A percentile compares a stretch with the other conserved stretches of the same genome.
Conservation (phyloP, 1,284 basidiomycete species). For the Ceratobasidium sp. region DNA sequence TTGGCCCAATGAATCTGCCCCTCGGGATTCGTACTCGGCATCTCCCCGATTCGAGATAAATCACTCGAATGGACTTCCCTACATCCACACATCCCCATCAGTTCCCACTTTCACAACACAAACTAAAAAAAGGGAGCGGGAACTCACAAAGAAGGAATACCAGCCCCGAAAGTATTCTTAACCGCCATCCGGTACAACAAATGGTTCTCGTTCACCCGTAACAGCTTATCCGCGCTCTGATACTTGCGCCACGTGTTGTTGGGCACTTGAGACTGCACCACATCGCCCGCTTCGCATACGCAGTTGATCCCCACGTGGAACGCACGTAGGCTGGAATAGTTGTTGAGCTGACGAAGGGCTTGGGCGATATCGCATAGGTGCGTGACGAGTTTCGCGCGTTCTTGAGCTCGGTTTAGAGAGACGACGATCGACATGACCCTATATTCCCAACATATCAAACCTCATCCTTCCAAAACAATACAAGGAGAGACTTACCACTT, state of each 20-base stretch:
- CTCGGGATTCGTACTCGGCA: conserved; percentile 66
- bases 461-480: too few relatives aligned
- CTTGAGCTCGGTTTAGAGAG: conserved; percentile 74
- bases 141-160: conserved; percentile 82
- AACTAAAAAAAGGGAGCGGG: not conserved
- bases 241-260: conserved; percentile 76
- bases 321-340: conserved; percentile 84
- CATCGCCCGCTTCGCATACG: conserved; percentile 70
- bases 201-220: conserved; percentile 73
- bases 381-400: conserved; percentile 79
- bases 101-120: conserved; percentile 34
- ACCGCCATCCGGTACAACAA: conserved; percentile 84
- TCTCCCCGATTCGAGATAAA: conserved; percentile 74
- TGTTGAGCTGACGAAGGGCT: conserved; percentile 76
- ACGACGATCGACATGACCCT: conserved; percentile 85
- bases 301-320: conserved; percentile 85
- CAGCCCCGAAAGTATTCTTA: conserved; percentile 82
- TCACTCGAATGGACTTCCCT: conserved; percentile 90
- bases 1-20: conserved; percentile 86
- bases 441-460: too few relatives aligned
- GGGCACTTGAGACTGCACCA: conserved; percentile 62
- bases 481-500: conserved; percentile 74
- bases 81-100: conserved; percentile 41
- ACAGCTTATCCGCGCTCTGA: conserved; percentile 80
- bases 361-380: conserved; percentile 82